These are phyloP conservation scores for Phaffia tasmanica DNA, from an alignment of 768 basidiomycete species.

Conservation along the genomic window DNA sequence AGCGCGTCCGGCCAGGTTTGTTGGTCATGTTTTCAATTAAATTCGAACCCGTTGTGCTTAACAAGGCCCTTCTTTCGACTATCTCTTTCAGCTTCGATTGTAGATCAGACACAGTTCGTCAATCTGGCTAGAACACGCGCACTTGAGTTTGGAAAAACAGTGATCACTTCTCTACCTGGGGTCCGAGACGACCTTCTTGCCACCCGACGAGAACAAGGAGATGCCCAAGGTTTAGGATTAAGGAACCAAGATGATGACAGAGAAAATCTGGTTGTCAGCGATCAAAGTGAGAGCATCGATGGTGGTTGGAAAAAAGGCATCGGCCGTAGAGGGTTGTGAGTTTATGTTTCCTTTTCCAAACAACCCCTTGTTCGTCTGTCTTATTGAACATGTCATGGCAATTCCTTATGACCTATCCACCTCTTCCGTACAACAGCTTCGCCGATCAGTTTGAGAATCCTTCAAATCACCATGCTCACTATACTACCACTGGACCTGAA, in stretches of 20 bases:
- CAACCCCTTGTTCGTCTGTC: background rate
- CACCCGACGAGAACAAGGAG: background rate
- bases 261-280: constrained; percentile 21
- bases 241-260: background rate
- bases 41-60: background rate
- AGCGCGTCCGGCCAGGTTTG: constrained; percentile 59
- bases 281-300: constrained; percentile 11
- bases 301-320: constrained; percentile 21
- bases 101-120: constrained; percentile 75
- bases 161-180: constrained; percentile 30
- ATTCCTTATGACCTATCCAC: background rate
- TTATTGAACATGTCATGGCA: background rate
- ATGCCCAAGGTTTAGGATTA: too few relatives aligned
- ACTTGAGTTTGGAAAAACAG: constrained; percentile 52
- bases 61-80: too few relatives aligned
- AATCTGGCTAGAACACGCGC: constrained; percentile 80
- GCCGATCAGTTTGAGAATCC: constrained; percentile 92
- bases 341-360: background rate
- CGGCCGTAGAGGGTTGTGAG: constrained; percentile 24
- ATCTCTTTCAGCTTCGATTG: constrained; percentile 56
- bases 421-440: constrained; percentile 47
- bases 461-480: constrained; percentile 84
- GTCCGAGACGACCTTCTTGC: background rate
- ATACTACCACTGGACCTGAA: constrained; percentile 80
- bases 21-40: constrained; percentile 24